phyloP scores from a whole-genome alignment of 148 eudicot genomes.

The Talinum fruticosum region DNA sequence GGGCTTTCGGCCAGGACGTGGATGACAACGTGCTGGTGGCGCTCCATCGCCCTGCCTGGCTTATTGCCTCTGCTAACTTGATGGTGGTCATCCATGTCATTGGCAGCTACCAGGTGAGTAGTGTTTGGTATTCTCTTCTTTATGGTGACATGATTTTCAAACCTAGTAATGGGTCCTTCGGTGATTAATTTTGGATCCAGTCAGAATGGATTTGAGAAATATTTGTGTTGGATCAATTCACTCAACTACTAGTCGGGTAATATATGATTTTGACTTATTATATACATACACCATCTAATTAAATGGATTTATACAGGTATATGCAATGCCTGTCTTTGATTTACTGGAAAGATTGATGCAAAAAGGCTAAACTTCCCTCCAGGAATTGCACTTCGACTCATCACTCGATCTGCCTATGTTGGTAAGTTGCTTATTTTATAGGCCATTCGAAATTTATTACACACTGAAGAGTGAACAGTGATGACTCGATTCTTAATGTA shows the following conservation, averaged over 20 bases:
- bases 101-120: slow-evolving; percentile 81
- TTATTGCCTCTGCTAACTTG: slow-evolving; percentile 88
- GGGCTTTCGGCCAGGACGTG: slow-evolving; percentile 88
- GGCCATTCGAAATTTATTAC: neutral
- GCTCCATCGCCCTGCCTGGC: slow-evolving; percentile 73
- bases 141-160: neutral
- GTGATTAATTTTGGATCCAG: neutral
- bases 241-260: neutral
- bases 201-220: neutral
- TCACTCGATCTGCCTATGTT: slow-evolving; percentile 75
- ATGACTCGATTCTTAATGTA: neutral
- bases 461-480: neutral
- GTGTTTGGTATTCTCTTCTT: neutral
- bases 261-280: too few relatives aligned
- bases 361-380: slow-evolving; percentile 44
- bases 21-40: slow-evolving; percentile 78
- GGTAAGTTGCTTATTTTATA: slow-evolving; percentile 34
- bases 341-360: slow-evolving; percentile 47
- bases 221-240: neutral
- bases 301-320: slow-evolving; percentile 44
- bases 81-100: slow-evolving; percentile 94
- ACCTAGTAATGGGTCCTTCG: neutral
- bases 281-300: neutral
- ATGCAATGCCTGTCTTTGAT: slow-evolving; percentile 90
- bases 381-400: slow-evolving; percentile 50